Percentiles rank a stretch among this genome's conserved stretches.
Conservation (phyloP, 345 rosid genomes). For the Acer yangbiense region DNA sequence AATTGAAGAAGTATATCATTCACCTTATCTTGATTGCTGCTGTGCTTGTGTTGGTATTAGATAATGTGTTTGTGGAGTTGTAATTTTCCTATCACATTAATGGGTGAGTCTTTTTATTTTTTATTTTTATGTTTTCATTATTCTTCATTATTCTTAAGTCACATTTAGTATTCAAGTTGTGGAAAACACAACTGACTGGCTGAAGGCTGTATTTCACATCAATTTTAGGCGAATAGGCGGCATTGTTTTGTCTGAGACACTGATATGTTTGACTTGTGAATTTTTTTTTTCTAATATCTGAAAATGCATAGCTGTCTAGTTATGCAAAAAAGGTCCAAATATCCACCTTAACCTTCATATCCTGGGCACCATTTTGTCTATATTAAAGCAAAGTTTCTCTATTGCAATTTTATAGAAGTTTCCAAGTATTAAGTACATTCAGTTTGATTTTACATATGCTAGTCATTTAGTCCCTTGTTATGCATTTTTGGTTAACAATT, state of each 20-base stretch:
- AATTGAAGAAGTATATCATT: background rate
- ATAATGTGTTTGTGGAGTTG: too few species aligned
- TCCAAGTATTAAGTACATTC: background rate
- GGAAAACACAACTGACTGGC: background rate
- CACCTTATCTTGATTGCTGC: background rate
- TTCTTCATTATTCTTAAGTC: background rate
- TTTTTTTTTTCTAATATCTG: background rate
- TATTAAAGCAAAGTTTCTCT: background rate
- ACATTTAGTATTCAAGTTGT: background rate
- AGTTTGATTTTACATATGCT: conserved; percentile 2
- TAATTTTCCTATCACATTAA: too few species aligned
- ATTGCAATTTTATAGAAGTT: background rate
- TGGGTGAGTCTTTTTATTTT: too few species aligned
- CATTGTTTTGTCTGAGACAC: background rate
- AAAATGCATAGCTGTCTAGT: conserved; percentile 2
- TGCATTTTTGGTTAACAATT: background rate
- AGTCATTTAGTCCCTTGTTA: conserved; percentile 14
- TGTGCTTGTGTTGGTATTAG: background rate
- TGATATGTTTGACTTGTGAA: background rate
- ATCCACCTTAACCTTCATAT: background rate
- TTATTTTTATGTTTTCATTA: too few species aligned
- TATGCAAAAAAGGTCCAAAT: background rate
- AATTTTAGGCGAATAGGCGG: background rate
- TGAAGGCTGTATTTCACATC: background rate
- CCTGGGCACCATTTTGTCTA: background rate